Conservation (phyloP, 2,329 filamentous ascomycete genomes). For the Bipolaris oryzae region DNA sequence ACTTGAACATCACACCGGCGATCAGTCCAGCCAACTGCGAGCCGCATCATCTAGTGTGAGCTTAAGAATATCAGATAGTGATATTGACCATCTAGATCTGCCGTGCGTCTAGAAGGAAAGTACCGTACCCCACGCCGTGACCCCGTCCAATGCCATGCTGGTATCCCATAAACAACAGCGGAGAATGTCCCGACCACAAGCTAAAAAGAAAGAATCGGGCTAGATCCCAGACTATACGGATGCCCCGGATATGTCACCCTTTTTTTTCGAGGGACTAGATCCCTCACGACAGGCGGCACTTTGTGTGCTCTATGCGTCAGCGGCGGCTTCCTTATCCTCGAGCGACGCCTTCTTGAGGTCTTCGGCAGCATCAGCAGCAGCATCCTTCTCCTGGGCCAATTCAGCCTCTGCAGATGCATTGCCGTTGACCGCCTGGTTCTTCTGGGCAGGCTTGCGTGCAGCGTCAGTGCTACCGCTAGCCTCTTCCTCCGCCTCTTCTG, state of each 20-base stretch:
- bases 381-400: slow-evolving; percentile 63
- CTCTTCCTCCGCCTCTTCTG: slow-evolving; percentile 67
- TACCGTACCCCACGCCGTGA: slow-evolving; percentile 22
- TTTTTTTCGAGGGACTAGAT: slow-evolving; percentile 19
- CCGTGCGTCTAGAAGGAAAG: slow-evolving; percentile 25
- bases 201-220: slow-evolving; percentile 24
- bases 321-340: slow-evolving; percentile 56
- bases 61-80: slow-evolving; percentile 17
- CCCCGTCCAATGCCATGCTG: slow-evolving; percentile 28
- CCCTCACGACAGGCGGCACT: slow-evolving; percentile 9
- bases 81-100: slow-evolving; percentile 30
- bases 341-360: slow-evolving; percentile 66
- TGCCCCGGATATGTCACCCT: slow-evolving; percentile 25
- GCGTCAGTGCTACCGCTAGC: slow-evolving; percentile 59
- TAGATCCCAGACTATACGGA: slow-evolving; percentile 26
- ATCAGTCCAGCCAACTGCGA: not conserved
- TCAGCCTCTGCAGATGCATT: slow-evolving; percentile 59
- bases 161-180: slow-evolving; percentile 24
- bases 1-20: not conserved
- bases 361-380: slow-evolving; percentile 62
- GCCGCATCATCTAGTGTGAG: slow-evolving; percentile 6
- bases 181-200: slow-evolving; percentile 23
- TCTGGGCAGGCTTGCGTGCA: slow-evolving; percentile 60
- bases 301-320: slow-evolving; percentile 31
- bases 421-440: slow-evolving; percentile 60